Conservation (phyloP, 192 early-diverging fungal species). For the Spizellomyces punctatus region DNA sequence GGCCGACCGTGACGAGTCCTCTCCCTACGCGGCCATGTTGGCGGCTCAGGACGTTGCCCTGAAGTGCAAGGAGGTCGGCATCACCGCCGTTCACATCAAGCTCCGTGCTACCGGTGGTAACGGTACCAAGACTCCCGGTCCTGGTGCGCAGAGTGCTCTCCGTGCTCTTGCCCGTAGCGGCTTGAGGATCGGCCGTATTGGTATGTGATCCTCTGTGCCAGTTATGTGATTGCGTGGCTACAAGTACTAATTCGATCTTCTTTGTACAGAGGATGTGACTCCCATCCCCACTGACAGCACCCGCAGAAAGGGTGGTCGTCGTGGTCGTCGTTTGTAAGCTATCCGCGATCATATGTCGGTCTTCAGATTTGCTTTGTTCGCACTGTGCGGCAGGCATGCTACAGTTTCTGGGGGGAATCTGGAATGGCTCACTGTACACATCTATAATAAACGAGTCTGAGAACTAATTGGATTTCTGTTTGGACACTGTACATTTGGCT, state of each 20-base stretch:
- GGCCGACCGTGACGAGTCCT: constrained; percentile 99
- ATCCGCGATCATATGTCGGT: too few relatives aligned
- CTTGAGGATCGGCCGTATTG: constrained; percentile 99
- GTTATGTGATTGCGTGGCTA: background rate
- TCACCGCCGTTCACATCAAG: constrained; percentile 99
- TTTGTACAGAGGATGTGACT: constrained; percentile 86
- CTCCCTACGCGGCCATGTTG: constrained; percentile 99
- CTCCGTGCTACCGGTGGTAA: constrained; percentile 99
- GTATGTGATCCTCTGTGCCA: constrained; percentile 39
- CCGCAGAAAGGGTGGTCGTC: constrained; percentile 98
- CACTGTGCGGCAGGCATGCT: too few relatives aligned
- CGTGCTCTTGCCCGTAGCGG: constrained; percentile 98
- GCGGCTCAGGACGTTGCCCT: constrained; percentile 98
- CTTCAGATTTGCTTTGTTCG: too few relatives aligned
- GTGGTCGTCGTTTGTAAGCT: constrained; percentile 88
- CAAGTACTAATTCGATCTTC: constrained; percentile 20
- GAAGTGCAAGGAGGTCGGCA: constrained; percentile 99
- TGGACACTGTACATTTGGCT: too few relatives aligned
- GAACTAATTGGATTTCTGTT: too few relatives aligned
- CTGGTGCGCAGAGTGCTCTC: constrained; percentile 97
- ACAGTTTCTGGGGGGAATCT: too few relatives aligned
- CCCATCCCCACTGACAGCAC: constrained; percentile 99
- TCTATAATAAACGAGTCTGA: too few relatives aligned
- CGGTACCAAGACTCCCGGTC: constrained; percentile 96
- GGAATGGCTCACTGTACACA: too few relatives aligned